phyloP scores from a whole-genome alignment of 306 rosid genomes.

The Vachellia pachyceras region DNA sequence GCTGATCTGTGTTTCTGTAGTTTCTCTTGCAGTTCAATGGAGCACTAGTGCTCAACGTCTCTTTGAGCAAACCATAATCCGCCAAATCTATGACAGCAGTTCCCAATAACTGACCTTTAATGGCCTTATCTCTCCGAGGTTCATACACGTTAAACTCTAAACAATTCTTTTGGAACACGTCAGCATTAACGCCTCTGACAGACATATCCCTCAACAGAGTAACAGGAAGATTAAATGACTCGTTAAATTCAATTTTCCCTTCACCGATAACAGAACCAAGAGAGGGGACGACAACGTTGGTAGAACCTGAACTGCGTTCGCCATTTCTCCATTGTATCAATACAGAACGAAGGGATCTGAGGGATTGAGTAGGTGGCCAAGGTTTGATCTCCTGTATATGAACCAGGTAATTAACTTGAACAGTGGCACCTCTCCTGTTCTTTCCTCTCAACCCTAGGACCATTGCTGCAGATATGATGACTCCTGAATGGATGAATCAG shows the following conservation, averaged over 20 bases:
- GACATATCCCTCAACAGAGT: conserved; percentile 70
- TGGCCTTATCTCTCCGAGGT: conserved; percentile 69
- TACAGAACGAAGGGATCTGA: conserved; percentile 67
- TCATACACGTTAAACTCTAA: conserved; percentile 73
- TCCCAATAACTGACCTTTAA: conserved; percentile 76
- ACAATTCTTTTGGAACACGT: conserved; percentile 70
- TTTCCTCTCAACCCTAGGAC: conserved; percentile 66
- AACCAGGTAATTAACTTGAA: conserved; percentile 62
- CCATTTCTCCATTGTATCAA: conserved; percentile 83
- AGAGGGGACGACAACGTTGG: conserved; percentile 67
- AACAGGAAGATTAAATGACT: conserved; percentile 63
- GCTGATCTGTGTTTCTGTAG: conserved; percentile 72
- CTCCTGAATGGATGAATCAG: conserved; percentile 18
- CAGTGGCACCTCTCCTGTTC: conserved; percentile 53
- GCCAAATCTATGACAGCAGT: conserved; percentile 67
- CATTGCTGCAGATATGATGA: conserved; percentile 48
- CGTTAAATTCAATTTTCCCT: conserved; percentile 79
- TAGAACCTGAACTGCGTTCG: conserved; percentile 67
- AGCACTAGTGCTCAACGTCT: conserved; percentile 42
- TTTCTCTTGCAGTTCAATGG: conserved; percentile 78
- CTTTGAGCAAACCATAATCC: conserved; percentile 74
- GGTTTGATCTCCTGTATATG: conserved; percentile 82
- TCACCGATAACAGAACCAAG: conserved; percentile 74
- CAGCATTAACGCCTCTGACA: conserved; percentile 63
- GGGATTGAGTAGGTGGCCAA: conserved; percentile 88